Conservation (phyloP, 306 rosid species). For the Albizia julibrissin region DNA sequence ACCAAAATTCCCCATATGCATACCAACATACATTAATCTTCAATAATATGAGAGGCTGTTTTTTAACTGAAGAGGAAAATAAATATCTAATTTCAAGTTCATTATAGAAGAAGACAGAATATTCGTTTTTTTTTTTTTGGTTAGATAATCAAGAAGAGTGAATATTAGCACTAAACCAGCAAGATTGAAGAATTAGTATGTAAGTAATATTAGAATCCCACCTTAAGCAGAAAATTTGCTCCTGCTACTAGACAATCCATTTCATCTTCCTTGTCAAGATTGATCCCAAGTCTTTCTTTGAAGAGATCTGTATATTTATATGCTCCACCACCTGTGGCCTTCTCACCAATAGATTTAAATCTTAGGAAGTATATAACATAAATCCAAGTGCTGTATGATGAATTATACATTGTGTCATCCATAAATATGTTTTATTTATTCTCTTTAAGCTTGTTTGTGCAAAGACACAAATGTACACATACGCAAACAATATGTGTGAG, state of each 20-base stretch:
- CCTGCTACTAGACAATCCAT: conserved; percentile 98
- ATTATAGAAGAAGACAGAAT: conserved; percentile 31
- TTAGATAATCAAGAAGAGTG: conserved; percentile 13
- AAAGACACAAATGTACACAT: background rate
- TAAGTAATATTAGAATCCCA: conserved; percentile 40
- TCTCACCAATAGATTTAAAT: conserved; percentile 46
- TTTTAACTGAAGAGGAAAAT: conserved; percentile 15
- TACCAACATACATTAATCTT: conserved; percentile 6
- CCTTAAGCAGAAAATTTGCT: conserved; percentile 96
- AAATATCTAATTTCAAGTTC: conserved; percentile 1
- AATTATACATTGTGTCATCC: conserved; percentile 20
- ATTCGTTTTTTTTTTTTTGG: background rate
- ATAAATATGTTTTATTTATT: conserved; percentile 6
- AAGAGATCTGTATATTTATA: conserved; percentile 76
- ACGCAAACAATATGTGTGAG: background rate
- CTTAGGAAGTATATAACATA: conserved; percentile 37
- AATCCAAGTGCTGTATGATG: conserved; percentile 30
- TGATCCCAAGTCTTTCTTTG: conserved; percentile 73
- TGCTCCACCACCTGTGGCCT: conserved; percentile 99
- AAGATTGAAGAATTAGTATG: conserved; percentile 22
- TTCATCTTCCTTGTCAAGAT: conserved; percentile 93
- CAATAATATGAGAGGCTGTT: conserved; percentile 2
- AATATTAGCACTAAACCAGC: conserved; percentile 8
- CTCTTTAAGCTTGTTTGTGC: conserved; percentile 18
- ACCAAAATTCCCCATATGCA: conserved; percentile 1